These are phyloP conservation scores for Macroventuria anomochaeta DNA, from an alignment of 2,329 filamentous ascomycete species.

Conservation along the genomic window DNA sequence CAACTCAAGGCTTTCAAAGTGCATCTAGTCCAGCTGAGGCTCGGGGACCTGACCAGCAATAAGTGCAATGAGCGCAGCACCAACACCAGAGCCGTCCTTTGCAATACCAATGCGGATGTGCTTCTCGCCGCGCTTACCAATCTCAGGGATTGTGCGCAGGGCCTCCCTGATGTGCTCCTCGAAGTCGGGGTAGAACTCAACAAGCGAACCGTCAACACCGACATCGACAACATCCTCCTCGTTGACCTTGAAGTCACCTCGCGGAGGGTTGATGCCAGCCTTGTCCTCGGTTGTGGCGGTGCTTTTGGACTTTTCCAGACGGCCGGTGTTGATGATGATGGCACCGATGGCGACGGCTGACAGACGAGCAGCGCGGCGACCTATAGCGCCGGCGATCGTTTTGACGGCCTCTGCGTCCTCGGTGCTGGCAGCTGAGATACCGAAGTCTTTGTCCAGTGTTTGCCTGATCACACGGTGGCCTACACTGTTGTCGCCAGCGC, in stretches of 20 bases:
- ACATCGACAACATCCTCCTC: conserved; percentile 80
- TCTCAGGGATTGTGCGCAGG: conserved; percentile 74
- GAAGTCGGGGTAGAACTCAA: conserved; percentile 96
- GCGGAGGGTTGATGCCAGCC: conserved; percentile 39
- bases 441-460: conserved; percentile 76
- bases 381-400: conserved; percentile 80
- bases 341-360: conserved; percentile 87
- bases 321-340: conserved; percentile 80
- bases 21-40: conserved; percentile 20
- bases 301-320: conserved; percentile 57
- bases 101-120: conserved; percentile 93
- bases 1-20: neutral
- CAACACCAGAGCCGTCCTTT: conserved; percentile 95
- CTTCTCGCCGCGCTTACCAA: conserved; percentile 80
- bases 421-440: conserved; percentile 75
- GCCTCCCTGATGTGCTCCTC: conserved; percentile 86
- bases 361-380: conserved; percentile 84
- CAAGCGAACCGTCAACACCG: conserved; percentile 91
- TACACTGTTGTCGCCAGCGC: conserved; percentile 78
- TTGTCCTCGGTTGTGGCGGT: conserved; percentile 50
- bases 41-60: conserved; percentile 69
- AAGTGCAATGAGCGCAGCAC: conserved; percentile 90
- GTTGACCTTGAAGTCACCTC: conserved; percentile 46
- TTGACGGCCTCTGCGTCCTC: conserved; percentile 92
- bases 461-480: conserved; percentile 77